Evolutionary conservation across 2,329 filamentous ascomycete genomes (phyloP).

Genomic region (Paecilomyces dactylethromorphus): DNA sequence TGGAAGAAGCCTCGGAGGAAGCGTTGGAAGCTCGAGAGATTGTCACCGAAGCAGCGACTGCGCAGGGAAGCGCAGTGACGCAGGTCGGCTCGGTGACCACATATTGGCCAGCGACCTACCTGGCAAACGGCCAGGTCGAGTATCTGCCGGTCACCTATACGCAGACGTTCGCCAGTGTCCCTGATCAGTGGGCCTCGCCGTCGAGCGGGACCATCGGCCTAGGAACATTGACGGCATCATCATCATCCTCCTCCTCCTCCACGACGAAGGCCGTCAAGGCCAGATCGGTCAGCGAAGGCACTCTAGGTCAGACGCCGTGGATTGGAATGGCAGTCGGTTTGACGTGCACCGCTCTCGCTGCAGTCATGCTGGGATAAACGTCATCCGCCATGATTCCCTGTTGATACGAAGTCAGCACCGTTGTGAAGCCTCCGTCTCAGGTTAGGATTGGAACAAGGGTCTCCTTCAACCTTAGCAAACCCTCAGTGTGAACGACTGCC

Average conservation of each 20-base stretch:
- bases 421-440: neutral
- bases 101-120: slow-evolving; percentile 1
- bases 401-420: neutral
- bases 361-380: slow-evolving; percentile 30
- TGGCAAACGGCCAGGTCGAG: slow-evolving; percentile 4
- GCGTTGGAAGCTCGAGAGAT: slow-evolving; percentile 1
- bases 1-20: neutral
- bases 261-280: slow-evolving; percentile 18
- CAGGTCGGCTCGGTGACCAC: slow-evolving; percentile 23
- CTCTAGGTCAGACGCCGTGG: slow-evolving; percentile 33
- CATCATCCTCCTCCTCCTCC: slow-evolving; percentile 13
- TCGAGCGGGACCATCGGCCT: slow-evolving; percentile 23
- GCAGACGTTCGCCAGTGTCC: slow-evolving; percentile 18
- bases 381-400: neutral
- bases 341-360: slow-evolving; percentile 31
- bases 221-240: slow-evolving; percentile 16
- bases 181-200: slow-evolving; percentile 23
- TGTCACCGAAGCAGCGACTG: slow-evolving; percentile 1
- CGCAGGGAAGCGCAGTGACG: slow-evolving; percentile 14
- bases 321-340: slow-evolving; percentile 36
- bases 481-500: neutral
- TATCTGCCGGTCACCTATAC: slow-evolving; percentile 16
- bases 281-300: slow-evolving; percentile 24
- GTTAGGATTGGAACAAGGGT: neutral
- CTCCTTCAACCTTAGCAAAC: neutral